Evolutionary conservation across 805 yeast species (phyloP).

Genomic region (Candida xiaguanensis): DNA sequence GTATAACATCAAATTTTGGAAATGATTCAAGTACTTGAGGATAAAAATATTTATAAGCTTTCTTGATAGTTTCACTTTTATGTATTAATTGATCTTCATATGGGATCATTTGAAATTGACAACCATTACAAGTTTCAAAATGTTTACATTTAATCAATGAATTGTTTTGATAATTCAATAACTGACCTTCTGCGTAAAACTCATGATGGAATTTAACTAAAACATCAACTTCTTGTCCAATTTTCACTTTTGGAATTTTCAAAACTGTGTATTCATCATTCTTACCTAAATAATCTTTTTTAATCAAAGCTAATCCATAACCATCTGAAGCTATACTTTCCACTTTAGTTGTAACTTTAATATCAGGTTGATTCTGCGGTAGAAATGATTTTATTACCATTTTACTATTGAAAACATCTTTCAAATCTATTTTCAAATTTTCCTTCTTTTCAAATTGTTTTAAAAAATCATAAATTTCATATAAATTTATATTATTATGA

Average conservation of each 20-base stretch:
- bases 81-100: constrained; percentile 35
- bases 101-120: constrained; percentile 40
- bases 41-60: constrained; percentile 33
- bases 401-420: constrained; percentile 3
- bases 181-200: constrained; percentile 29
- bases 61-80: constrained; percentile 26
- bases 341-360: constrained; percentile 17
- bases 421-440: neutral
- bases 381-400: constrained; percentile 3
- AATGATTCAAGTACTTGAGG: constrained; percentile 18
- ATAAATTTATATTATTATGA: constrained; percentile 4
- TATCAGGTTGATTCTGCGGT: constrained; percentile 2
- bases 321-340: constrained; percentile 30
- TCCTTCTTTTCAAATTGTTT: neutral
- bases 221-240: constrained; percentile 35
- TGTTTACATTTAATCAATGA: constrained; percentile 28
- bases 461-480: constrained; percentile 9
- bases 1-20: constrained; percentile 15
- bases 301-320: constrained; percentile 32
- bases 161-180: constrained; percentile 19
- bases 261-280: constrained; percentile 20
- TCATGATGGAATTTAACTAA: constrained; percentile 26
- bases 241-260: constrained; percentile 34
- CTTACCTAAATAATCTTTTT: constrained; percentile 16
- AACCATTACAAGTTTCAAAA: constrained; percentile 37